A percentile compares a stretch with the other conserved stretches of the same genome.
These are phyloP conservation scores for Ustilago bromivora DNA, from an alignment of 1,284 basidiomycete genomes.

Conservation along the genomic window DNA sequence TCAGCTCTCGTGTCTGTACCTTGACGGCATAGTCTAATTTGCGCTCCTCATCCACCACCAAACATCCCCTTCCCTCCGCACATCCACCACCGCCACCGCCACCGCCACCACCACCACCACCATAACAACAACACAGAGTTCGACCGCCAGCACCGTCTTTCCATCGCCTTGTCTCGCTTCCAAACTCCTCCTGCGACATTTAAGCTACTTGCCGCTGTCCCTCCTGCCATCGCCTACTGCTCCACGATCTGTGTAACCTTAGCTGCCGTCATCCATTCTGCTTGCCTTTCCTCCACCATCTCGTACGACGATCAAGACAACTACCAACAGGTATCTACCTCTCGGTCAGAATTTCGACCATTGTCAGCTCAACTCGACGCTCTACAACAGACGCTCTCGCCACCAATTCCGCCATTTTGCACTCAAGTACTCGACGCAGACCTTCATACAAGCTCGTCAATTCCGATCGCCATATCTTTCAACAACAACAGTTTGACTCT, in stretches of 20 bases:
- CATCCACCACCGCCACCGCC: neutral
- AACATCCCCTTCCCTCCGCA: slow-evolving; percentile 5
- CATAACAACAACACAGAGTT: slow-evolving; percentile 1
- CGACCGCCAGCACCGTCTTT: neutral
- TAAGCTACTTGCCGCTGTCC: slow-evolving; percentile 1
- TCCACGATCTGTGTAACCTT: neutral
- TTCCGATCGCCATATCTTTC: neutral
- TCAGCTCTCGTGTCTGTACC: slow-evolving; percentile 9
- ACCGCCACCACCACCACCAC: neutral
- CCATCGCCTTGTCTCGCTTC: slow-evolving; percentile 14
- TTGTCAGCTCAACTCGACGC: slow-evolving; percentile 2
- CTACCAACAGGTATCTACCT: neutral
- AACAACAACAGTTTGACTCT: neutral
- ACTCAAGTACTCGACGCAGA: slow-evolving; percentile 6
- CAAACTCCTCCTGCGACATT: slow-evolving; percentile 17
- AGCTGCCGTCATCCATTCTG: neutral
- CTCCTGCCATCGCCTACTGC: neutral
- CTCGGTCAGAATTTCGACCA: neutral
- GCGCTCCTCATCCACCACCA: slow-evolving; percentile 3
- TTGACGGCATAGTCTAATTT: slow-evolving; percentile 3
- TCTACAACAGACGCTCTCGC: slow-evolving; percentile 8
- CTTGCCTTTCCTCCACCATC: slow-evolving; percentile 1
- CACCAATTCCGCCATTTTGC: neutral
- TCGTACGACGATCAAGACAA: slow-evolving; percentile 8
- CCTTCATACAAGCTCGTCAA: slow-evolving; percentile 7